These are phyloP conservation scores for Fusarium domesticum DNA, from an alignment of 2,329 filamentous ascomycete genomes.

Conservation along the genomic window DNA sequence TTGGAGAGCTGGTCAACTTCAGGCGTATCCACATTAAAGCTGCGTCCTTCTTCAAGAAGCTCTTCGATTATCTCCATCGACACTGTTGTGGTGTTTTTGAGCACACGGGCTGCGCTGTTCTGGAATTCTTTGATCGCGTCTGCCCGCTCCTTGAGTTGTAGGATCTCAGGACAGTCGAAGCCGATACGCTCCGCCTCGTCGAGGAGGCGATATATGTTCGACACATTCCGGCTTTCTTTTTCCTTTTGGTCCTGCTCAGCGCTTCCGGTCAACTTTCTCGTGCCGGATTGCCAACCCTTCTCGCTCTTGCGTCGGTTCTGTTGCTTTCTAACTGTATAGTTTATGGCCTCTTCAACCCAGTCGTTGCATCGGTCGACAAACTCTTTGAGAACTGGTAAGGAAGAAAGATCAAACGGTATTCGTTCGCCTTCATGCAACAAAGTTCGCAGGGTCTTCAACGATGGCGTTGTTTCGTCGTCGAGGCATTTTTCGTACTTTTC, in stretches of 20 bases:
- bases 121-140: conserved; percentile 84
- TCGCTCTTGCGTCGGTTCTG: conserved; percentile 96
- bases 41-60: conserved; percentile 81
- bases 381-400: conserved; percentile 74
- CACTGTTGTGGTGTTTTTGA: conserved; percentile 62
- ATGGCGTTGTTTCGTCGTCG: conserved; percentile 78
- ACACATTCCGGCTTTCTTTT: conserved; percentile 80
- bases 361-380: conserved; percentile 97
- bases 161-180: conserved; percentile 91
- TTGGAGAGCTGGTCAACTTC: conserved; percentile 81
- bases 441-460: conserved; percentile 79
- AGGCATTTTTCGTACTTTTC: conserved; percentile 84
- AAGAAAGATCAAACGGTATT: conserved; percentile 85
- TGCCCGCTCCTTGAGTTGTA: conserved; percentile 78
- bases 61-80: conserved; percentile 79
- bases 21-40: conserved; percentile 87
- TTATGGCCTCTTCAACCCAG: conserved; percentile 95
- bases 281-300: conserved; percentile 74
- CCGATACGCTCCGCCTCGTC: conserved; percentile 80
- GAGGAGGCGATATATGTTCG: conserved; percentile 83
- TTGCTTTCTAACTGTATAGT: conserved; percentile 95
- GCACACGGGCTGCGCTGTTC: conserved; percentile 65
- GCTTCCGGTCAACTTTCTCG: conserved; percentile 63
- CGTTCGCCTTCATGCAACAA: conserved; percentile 92
- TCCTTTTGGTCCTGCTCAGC: conserved; percentile 68